phyloP scores from a whole-genome alignment of 2,329 filamentous ascomycete genomes.

The Tolypocladium amazonense region DNA sequence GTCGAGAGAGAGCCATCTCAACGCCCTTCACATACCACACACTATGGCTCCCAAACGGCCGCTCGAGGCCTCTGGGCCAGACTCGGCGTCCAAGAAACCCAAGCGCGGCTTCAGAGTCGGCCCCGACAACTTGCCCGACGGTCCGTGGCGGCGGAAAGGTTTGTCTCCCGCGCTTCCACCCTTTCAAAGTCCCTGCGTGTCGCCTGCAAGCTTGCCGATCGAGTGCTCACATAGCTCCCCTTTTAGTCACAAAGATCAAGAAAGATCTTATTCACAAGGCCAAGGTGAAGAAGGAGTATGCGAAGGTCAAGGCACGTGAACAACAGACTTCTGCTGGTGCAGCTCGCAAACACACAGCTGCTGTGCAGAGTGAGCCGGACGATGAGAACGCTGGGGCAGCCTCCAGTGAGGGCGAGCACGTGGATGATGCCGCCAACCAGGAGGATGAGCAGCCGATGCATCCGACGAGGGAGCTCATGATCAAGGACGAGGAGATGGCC shows the following conservation, averaged over 20 bases:
- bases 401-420: conserved; percentile 1
- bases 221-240: conserved; percentile 8
- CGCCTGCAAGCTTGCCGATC: neutral
- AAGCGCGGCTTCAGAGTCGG: conserved; percentile 75
- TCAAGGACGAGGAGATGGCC: conserved; percentile 26
- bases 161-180: conserved; percentile 7
- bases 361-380: neutral
- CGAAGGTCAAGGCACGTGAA: conserved; percentile 61
- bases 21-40: neutral
- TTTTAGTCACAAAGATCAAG: conserved; percentile 76
- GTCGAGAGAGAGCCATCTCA: neutral
- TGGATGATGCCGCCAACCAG: conserved; percentile 6
- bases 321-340: conserved; percentile 15
- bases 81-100: conserved; percentile 36
- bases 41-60: conserved; percentile 22
- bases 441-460: conserved; percentile 19
- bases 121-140: conserved; percentile 83
- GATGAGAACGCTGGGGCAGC: conserved; percentile 6
- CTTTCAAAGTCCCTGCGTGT: neutral
- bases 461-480: conserved; percentile 27
- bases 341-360: conserved; percentile 8
- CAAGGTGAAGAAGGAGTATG: conserved; percentile 86
- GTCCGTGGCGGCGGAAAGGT: conserved; percentile 73
- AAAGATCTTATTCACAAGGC: conserved; percentile 80
- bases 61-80: conserved; percentile 16